Base-by-base conservation (phyloP, 1,139 yeast species). In the Zygoascus sp. region DNA sequence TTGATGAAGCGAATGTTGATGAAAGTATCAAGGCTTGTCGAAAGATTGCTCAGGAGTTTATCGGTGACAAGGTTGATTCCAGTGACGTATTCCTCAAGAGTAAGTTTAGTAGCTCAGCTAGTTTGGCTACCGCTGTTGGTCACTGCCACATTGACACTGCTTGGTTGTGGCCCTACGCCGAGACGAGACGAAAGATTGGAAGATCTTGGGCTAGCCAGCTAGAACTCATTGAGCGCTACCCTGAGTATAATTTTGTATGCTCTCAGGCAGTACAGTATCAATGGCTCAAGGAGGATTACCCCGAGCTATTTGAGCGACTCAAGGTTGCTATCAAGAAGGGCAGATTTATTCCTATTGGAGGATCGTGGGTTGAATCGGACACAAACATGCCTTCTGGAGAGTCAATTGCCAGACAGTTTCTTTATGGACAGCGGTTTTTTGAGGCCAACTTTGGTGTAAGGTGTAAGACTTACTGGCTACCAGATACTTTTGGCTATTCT, bases 161-260 rank as follows among this genome's bases (percentile, higher is more conserved):
- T 21, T 88, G 96, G 96, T 72, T 86, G 52, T 90, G 97, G 97
- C 97, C 97, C 11, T 90, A 85, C 72, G 96, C 96, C 3, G 96
- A 90, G 65, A 87, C 97, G 0, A 81, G 84, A 58, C 76, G 96
- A 50, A 89, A 89, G 62, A 80, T 89, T 52, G 95, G 88, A 4
- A 77, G 97, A 54, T 87, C 96, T 3, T 90, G 97, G 97, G 81
- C 96, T 0, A 80, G 96, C 9, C 97, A 90, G 67, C 71, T 89
- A 48, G 84, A 87, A 48, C 68, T 90, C 48, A 80, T 92, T 57
- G 92, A 88, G 46, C 75, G 81, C 55, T 90, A 87, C 57, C 96
- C 97, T 0, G 97, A 90, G 67, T 89, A 86, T 63, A 81, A 82
- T 34, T 90, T 90, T 68, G 96, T 84, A 22, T 96, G 97, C 1